Conservation (phyloP, 139 green algal species). For the Tetraselmis striata region DNA sequence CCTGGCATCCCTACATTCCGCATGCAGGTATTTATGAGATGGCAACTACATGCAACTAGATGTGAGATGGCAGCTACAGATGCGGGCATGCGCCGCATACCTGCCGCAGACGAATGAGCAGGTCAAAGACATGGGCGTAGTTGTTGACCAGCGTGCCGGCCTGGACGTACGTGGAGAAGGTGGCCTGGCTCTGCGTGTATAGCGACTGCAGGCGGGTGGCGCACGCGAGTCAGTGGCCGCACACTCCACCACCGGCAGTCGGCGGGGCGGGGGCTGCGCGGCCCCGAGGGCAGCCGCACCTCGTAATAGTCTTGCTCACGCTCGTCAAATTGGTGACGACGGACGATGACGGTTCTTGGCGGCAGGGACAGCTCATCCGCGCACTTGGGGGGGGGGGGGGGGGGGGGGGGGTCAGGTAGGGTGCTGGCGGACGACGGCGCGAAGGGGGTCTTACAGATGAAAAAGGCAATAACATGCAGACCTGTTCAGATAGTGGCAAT, state of each 20-base stretch:
- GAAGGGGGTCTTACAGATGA: too few relatives aligned
- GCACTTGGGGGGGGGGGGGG: constrained; percentile 43
- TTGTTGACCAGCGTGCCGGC: constrained; percentile 68
- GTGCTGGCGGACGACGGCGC: too few relatives aligned
- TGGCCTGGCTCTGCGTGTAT: constrained; percentile 80
- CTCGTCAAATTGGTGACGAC: constrained; percentile 63
- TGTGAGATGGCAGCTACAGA: too few relatives aligned
- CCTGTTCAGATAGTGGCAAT: too few relatives aligned
- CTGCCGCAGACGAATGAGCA: constrained; percentile 79
- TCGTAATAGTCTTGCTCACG: constrained; percentile 89
- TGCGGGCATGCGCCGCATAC: constrained; percentile 7
- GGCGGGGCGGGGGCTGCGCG: too few relatives aligned
- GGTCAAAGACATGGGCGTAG: constrained; percentile 89
- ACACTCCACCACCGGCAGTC: too few relatives aligned
- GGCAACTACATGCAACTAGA: too few relatives aligned
- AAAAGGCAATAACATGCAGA: too few relatives aligned
- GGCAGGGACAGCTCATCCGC: constrained; percentile 86
- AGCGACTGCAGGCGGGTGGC: constrained; percentile 22
- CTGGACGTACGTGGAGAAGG: constrained; percentile 52
- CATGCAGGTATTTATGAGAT: too few relatives aligned
- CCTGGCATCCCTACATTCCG: too few relatives aligned
- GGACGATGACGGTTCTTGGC: constrained; percentile 62
- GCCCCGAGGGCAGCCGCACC: too few relatives aligned
- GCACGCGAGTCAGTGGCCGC: too few relatives aligned
- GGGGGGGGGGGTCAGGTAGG: background rate